Evolutionary conservation across 495 filamentous ascomycete species (phyloP), one percentile per base, ranked within the genome.

Genomic region (Collariella sp.): DNA sequence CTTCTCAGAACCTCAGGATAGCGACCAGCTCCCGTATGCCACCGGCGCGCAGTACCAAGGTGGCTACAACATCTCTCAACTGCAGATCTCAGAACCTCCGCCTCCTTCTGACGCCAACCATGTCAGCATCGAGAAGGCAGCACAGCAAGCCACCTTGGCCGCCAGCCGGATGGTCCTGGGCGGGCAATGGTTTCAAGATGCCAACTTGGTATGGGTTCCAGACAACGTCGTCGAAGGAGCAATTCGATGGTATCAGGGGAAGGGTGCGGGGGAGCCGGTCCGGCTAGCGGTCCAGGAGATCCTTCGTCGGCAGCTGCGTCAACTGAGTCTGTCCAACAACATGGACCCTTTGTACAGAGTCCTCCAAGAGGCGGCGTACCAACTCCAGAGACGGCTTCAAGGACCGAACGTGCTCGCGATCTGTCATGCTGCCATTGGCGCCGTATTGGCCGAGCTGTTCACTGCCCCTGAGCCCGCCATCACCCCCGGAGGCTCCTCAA

Each of bases 351-450:
- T 11, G 7, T 26, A 38, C 23, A 44, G 20, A 7, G 22, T 59
- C 3, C 50, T 64, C 20, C 16, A 49, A 5, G 53, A 64, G 22
- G 59, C 62, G 0, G 62, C 59, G n/a, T 62, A 46, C 22, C 62
- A 64, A 19, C 59, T 62, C 6, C 60, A 51, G 7, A 29, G 29
- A 3, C 50, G 50, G 12, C 26, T 60, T 10, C 31, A 57, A 23
- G 54, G 60, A 12, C 44, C 40, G 6, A 20, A 60, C 9, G 57
- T 52, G 16, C 20, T 29, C 12, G 15, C 48, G 1, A 59, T 56
- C 2, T 60, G 53, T 13, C 48, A 40, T 24, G 47, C 15, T n/a
- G 53, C 57, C 36, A 57, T 60, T 12, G 44, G n/a, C 2, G 40
- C 50, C 3, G 41, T 48, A 4, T 46, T 57, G 10, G 39, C 34